phyloP scores from a whole-genome alignment of 1,284 basidiomycete species.

The Meripilus lineatus region DNA sequence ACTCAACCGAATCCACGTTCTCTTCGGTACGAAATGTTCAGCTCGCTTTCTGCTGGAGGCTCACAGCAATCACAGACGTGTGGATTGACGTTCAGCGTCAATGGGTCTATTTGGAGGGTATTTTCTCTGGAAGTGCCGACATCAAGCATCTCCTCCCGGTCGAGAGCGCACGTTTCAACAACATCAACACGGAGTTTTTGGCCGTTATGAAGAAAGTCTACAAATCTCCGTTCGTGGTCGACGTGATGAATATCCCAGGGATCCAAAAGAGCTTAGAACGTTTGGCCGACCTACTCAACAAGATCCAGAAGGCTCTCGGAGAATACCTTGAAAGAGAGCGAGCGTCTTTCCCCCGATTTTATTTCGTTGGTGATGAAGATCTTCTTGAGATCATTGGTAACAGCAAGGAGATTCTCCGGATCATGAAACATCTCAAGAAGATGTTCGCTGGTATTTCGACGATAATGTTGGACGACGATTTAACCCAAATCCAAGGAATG shows the following conservation, averaged over 20 bases:
- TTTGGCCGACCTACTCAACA: constrained; percentile 91
- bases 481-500: constrained; percentile 86
- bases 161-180: constrained; percentile 95
- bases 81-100: constrained; percentile 99
- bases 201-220: constrained; percentile 99
- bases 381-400: constrained; percentile 99
- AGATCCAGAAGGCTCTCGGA: constrained; percentile 99
- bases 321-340: constrained; percentile 98
- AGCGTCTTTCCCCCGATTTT: constrained; percentile 97
- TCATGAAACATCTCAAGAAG: constrained; percentile 99
- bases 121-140: constrained; percentile 98
- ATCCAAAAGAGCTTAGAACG: constrained; percentile 98
- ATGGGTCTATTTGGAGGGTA: constrained; percentile 99
- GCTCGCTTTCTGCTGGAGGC: not conserved
- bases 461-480: constrained; percentile 83
- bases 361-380: constrained; percentile 99
- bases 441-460: constrained; percentile 99
- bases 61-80: constrained; percentile 56
- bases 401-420: constrained; percentile 95
- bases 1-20: constrained; percentile 89
- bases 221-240: constrained; percentile 96
- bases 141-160: constrained; percentile 98
- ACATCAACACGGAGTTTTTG: constrained; percentile 98
- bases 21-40: constrained; percentile 89
- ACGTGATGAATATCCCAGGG: constrained; percentile 94